Evolutionary conservation across 306 rosid species (phyloP), one percentile per base, ranked within the genome.

Genomic region (Boehmeria nivea): DNA sequence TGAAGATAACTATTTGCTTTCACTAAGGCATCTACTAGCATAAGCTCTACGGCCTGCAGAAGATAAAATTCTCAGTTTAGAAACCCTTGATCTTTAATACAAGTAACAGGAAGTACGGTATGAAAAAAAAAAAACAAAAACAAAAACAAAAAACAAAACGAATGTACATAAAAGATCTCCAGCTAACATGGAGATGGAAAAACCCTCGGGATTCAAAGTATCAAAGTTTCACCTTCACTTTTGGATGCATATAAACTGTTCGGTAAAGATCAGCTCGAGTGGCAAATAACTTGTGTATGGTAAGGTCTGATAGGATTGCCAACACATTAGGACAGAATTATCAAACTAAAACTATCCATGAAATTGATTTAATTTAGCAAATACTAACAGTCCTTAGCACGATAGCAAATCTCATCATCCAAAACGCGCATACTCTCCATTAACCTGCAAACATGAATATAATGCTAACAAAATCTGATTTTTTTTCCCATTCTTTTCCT

Each of bases 201-300:
- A n/a, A 26, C 38, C 51, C 34, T 8, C 11, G 11, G 22, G 24
- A 66, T 2, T 25, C 43, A 27, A 54, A 40, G 33, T 52, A 61
- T 47, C 21, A 17, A 15, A 43, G 52, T 26, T 39, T 43, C 68
- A 91, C 98, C 95, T 82, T 83, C 28, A 91, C 98, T 91, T 91
- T 91, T 25, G 98, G 76, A 71, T 91, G 98, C 8, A 65, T 76
- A 77, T 91, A 91, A 57, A 84, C 96, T 22, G 94, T 91, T 71
- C 95, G 89, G 67, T 82, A 73, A 66, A 91, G 75, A 85, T 87
- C 95, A 62, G 98, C 98, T 14, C 94, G 95, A 64, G 91, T 91
- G 63, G 85, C 62, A 61, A 91, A 87, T 71, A 91, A 71, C 72
- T 91, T 91, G 82, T 87, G 94, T 69, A 87, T 40, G n/a, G 87